Conservation (phyloP, 2,329 filamentous ascomycete species). For the Trichophyton benhamiae region DNA sequence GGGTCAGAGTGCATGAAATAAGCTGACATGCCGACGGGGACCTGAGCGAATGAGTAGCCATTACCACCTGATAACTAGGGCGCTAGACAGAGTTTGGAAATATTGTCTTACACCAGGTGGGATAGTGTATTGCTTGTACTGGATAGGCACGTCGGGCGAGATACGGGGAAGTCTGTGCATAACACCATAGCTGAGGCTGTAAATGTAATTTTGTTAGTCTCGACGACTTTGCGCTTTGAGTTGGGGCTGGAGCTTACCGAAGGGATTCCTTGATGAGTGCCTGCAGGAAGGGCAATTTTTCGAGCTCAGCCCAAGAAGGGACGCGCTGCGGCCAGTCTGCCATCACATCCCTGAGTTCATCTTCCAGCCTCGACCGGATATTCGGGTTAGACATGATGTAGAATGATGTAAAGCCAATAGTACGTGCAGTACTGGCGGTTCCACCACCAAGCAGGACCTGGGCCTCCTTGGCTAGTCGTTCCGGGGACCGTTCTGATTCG, state of each 20-base stretch:
- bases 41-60: slow-evolving; percentile 7
- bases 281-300: slow-evolving; percentile 15
- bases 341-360: slow-evolving; percentile 16
- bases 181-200: neutral
- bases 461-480: slow-evolving; percentile 22
- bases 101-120: slow-evolving; percentile 15
- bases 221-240: neutral
- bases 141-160: slow-evolving; percentile 14
- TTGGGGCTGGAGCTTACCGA: slow-evolving; percentile 10
- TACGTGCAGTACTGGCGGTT: slow-evolving; percentile 21
- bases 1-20: slow-evolving; percentile 15
- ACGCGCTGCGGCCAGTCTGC: slow-evolving; percentile 19
- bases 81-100: neutral
- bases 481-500: slow-evolving; percentile 18
- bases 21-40: slow-evolving; percentile 16
- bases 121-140: slow-evolving; percentile 13
- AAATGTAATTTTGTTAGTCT: neutral
- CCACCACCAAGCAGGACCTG: slow-evolving; percentile 23
- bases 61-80: neutral
- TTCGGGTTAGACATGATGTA: slow-evolving; percentile 7
- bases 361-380: slow-evolving; percentile 7
- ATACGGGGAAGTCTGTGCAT: slow-evolving; percentile 14
- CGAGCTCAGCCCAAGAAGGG: neutral
- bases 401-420: slow-evolving; percentile 16
- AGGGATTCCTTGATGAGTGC: slow-evolving; percentile 22